phyloP scores from a whole-genome alignment of 345 rosid genomes.

The Jatropha curcas region DNA sequence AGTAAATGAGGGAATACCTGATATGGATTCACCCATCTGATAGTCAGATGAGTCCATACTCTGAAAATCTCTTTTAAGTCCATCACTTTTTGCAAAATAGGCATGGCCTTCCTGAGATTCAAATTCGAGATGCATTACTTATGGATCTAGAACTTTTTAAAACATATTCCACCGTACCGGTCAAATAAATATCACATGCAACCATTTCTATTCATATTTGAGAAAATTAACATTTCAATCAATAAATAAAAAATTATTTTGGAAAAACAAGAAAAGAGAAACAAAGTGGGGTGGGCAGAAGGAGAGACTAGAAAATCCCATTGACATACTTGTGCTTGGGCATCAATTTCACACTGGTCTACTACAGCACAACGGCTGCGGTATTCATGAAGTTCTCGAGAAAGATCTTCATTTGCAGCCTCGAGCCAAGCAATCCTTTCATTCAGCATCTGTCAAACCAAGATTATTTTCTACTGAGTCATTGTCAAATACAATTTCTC shows the following conservation, averaged over 20 bases:
- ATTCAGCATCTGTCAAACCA: slow-evolving; percentile 61
- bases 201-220: neutral
- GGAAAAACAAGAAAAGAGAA: neutral
- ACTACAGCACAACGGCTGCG: slow-evolving; percentile 57
- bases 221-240: neutral
- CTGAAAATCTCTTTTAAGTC: slow-evolving; percentile 76
- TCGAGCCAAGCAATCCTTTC: slow-evolving; percentile 93
- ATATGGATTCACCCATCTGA: slow-evolving; percentile 70
- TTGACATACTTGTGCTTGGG: slow-evolving; percentile 72
- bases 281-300: neutral
- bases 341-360: slow-evolving; percentile 66
- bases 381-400: slow-evolving; percentile 84
- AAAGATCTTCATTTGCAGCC: slow-evolving; percentile 84
- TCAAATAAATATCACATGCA: neutral
- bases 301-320: neutral
- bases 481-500: neutral
- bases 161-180: neutral
- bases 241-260: neutral
- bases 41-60: slow-evolving; percentile 75
- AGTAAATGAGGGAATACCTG: slow-evolving; percentile 41
- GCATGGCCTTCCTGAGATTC: slow-evolving; percentile 65
- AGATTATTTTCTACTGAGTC: neutral
- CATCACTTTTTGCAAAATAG: slow-evolving; percentile 67
- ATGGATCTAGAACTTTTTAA: neutral
- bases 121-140: neutral